Percentiles rank a stretch among this genome's conserved stretches.
Conservation (phyloP, 1,139 yeast genomes). For the Maudiozyma humilis region DNA sequence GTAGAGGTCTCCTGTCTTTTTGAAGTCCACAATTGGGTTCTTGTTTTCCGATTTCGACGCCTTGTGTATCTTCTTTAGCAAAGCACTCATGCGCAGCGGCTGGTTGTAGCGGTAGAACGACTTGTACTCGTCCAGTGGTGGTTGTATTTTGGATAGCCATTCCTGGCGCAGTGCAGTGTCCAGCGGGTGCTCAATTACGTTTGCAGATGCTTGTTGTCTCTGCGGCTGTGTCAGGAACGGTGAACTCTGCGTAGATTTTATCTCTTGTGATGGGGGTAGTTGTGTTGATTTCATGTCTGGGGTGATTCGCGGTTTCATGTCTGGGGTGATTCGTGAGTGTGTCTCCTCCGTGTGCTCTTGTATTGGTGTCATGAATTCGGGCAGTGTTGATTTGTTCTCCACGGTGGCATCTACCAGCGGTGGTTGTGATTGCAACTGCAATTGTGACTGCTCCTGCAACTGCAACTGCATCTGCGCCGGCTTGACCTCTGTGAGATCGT, state of each 20-base stretch:
- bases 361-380: constrained; percentile 28
- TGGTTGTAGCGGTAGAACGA: constrained; percentile 32
- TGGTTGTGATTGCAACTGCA: not conserved
- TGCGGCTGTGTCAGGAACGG: constrained; percentile 29
- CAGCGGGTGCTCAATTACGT: constrained; percentile 22
- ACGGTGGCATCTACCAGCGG: not conserved
- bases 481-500: constrained; percentile 34
- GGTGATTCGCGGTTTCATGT: constrained; percentile 3
- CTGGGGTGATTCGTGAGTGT: constrained; percentile 6
- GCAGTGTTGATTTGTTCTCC: constrained; percentile 1
- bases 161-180: constrained; percentile 14
- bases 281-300: constrained; percentile 12
- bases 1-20: constrained; percentile 42
- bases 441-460: not conserved
- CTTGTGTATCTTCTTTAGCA: constrained; percentile 33
- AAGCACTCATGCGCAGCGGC: constrained; percentile 30
- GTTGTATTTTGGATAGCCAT: constrained; percentile 22
- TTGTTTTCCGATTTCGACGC: constrained; percentile 34
- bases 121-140: constrained; percentile 28
- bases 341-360: constrained; percentile 23
- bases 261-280: too few species aligned
- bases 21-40: constrained; percentile 29
- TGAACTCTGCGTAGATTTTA: constrained; percentile 19
- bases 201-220: too few species aligned
- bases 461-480: not conserved